Evolutionary conservation across 768 basidiomycete species (phyloP).

Genomic region (Candolleomyces efflorescens): DNA sequence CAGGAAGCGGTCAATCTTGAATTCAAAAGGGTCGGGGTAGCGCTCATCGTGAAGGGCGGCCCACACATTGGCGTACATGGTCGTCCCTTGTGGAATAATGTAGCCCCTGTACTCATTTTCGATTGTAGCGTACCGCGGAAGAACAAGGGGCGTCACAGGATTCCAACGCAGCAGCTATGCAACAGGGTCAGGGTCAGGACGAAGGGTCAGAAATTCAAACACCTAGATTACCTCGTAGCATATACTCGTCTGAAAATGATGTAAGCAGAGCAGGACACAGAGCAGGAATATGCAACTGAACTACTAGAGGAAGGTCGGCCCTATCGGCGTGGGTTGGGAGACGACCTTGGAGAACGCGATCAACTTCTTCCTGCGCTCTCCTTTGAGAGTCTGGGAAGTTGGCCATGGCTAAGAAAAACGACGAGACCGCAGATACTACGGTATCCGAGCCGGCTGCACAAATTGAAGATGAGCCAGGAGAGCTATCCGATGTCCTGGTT

Average conservation of each 20-base stretch:
- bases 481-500: neutral
- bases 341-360: constrained; percentile 26
- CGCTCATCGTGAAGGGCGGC: constrained; percentile 35
- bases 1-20: constrained; percentile 35
- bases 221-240: neutral
- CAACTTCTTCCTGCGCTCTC: constrained; percentile 34
- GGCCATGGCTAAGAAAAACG: constrained; percentile 38
- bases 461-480: neutral
- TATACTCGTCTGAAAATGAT: neutral
- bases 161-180: constrained; percentile 37
- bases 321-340: constrained; percentile 38
- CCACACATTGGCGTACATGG: constrained; percentile 28
- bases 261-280: too few species aligned
- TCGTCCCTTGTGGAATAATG: constrained; percentile 38
- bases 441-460: constrained; percentile 28
- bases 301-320: constrained; percentile 32
- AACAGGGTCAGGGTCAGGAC: neutral
- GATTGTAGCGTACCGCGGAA: constrained; percentile 24
- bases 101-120: constrained; percentile 38
- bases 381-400: constrained; percentile 35
- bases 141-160: constrained; percentile 33
- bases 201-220: neutral
- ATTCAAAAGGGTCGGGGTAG: constrained; percentile 37
- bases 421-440: constrained; percentile 31
- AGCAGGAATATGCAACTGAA: constrained; percentile 22